Percentiles rank a stretch among this genome's conserved stretches.
Conservation (phyloP, 345 rosid species). For the Acer campestre region DNA sequence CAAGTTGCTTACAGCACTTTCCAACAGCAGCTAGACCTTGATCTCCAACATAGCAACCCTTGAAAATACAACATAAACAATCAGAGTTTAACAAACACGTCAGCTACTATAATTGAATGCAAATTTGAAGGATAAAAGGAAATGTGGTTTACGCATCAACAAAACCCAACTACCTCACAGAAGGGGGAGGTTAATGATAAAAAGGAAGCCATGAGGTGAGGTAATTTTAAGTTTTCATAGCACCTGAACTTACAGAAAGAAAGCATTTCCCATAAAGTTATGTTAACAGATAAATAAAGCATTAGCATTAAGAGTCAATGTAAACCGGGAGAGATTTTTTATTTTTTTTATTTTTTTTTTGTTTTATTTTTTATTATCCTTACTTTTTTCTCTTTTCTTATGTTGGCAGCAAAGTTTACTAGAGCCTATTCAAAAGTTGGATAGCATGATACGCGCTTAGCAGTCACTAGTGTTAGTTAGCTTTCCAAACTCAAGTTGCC, state of each 20-base stretch:
- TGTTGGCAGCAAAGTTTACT: not conserved
- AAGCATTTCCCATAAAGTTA: not conserved
- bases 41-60: slow-evolving; percentile 96
- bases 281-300: not conserved
- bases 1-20: slow-evolving; percentile 65
- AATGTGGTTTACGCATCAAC: slow-evolving; percentile 8
- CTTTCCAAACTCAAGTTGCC: not conserved
- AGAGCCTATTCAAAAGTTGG: not conserved
- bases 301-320: not conserved
- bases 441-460: not conserved
- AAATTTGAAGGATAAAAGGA: not conserved
- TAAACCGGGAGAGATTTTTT: not conserved
- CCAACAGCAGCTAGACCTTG: slow-evolving; percentile 78
- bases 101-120: not conserved
- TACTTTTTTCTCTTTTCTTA: not conserved
- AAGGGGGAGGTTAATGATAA: not conserved
- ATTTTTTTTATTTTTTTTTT: too few species aligned
- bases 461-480: not conserved
- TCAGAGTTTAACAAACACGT: not conserved
- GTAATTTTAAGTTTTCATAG: not conserved
- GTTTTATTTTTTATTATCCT: too few species aligned
- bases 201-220: not conserved
- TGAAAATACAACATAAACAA: slow-evolving; percentile 13
- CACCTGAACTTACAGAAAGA: not conserved
- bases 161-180: not conserved